Conservation (phyloP, 2,329 filamentous ascomycete genomes). For the Paecilomyces fulvus region DNA sequence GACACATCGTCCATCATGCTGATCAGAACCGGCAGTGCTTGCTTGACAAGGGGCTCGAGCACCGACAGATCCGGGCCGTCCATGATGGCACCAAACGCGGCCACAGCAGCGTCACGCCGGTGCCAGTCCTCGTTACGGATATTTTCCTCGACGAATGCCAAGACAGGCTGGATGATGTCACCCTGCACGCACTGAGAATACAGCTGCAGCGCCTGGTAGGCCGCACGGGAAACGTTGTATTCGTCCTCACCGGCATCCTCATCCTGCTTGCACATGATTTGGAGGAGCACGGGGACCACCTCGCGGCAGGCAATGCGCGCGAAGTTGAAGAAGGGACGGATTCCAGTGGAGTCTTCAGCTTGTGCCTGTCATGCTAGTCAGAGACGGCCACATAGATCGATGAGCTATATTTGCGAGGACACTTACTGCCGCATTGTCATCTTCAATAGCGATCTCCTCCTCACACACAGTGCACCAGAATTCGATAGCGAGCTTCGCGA, state of each 20-base stretch:
- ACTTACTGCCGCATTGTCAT: slow-evolving; percentile 77
- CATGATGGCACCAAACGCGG: slow-evolving; percentile 97
- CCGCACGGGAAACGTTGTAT: slow-evolving; percentile 90
- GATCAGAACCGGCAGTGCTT: slow-evolving; percentile 85
- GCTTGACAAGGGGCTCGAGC: slow-evolving; percentile 88
- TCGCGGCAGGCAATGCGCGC: slow-evolving; percentile 85
- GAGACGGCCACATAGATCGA: background rate
- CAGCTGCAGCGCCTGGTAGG: slow-evolving; percentile 92
- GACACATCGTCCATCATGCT: slow-evolving; percentile 84
- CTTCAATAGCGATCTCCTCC: slow-evolving; percentile 95
- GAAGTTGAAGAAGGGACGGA: slow-evolving; percentile 93
- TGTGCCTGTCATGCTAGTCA: slow-evolving; percentile 36
- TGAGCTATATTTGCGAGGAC: slow-evolving; percentile 19
- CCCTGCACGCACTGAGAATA: slow-evolving; percentile 87
- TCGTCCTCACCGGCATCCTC: slow-evolving; percentile 95
- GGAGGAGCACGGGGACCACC: slow-evolving; percentile 84
- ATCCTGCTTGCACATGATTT: slow-evolving; percentile 89
- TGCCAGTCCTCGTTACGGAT: slow-evolving; percentile 91
- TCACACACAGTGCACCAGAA: slow-evolving; percentile 99
- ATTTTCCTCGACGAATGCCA: slow-evolving; percentile 86
- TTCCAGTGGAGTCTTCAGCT: slow-evolving; percentile 68
- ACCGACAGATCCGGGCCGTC: slow-evolving; percentile 92
- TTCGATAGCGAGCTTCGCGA: slow-evolving; percentile 94
- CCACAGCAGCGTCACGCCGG: slow-evolving; percentile 87
- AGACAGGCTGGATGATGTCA: slow-evolving; percentile 75